Conservation (phyloP, 108 stramenopile species). For the Stephanodiscus minutulus region DNA sequence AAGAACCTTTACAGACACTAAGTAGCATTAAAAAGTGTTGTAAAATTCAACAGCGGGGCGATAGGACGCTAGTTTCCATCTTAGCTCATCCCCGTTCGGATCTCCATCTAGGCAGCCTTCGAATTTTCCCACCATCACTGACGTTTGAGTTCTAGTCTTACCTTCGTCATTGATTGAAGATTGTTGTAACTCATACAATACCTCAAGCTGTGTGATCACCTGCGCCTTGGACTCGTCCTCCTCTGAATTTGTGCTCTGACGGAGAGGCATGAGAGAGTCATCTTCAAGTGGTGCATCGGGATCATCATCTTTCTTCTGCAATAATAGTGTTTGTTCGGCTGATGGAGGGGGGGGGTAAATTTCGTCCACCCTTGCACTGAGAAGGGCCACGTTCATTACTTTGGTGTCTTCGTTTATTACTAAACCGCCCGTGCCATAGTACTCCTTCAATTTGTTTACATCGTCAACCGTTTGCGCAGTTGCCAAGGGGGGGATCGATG, state of each 20-base stretch:
- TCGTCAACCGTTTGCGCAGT: not conserved
- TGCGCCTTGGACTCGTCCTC: slow-evolving; percentile 24
- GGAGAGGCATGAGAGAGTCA: slow-evolving; percentile 31
- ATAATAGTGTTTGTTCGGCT: not conserved
- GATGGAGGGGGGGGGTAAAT: slow-evolving; percentile 22
- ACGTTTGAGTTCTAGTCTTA: slow-evolving; percentile 10
- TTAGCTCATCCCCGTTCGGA: slow-evolving; percentile 57
- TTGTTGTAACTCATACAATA: slow-evolving; percentile 48
- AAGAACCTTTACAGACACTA: too few relatives aligned
- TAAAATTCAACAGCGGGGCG: slow-evolving; percentile 50
- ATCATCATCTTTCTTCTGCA: slow-evolving; percentile 15
- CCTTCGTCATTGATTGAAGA: not conserved
- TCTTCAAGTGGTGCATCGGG: slow-evolving; percentile 48
- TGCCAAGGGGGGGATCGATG: not conserved
- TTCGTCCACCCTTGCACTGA: slow-evolving; percentile 45
- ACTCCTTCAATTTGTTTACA: too few relatives aligned
- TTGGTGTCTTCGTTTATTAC: slow-evolving; percentile 3
- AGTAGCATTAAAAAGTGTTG: not conserved
- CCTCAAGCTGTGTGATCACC: slow-evolving; percentile 46
- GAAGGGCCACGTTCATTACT: slow-evolving; percentile 29
- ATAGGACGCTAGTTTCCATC: slow-evolving; percentile 81
- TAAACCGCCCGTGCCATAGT: too few relatives aligned
- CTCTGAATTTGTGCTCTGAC: not conserved
- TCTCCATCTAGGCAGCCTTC: slow-evolving; percentile 44
- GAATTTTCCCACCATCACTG: slow-evolving; percentile 41